Evolutionary conservation across 305 asterid species (phyloP).

Genomic region (Solanum aculeatissimum): DNA sequence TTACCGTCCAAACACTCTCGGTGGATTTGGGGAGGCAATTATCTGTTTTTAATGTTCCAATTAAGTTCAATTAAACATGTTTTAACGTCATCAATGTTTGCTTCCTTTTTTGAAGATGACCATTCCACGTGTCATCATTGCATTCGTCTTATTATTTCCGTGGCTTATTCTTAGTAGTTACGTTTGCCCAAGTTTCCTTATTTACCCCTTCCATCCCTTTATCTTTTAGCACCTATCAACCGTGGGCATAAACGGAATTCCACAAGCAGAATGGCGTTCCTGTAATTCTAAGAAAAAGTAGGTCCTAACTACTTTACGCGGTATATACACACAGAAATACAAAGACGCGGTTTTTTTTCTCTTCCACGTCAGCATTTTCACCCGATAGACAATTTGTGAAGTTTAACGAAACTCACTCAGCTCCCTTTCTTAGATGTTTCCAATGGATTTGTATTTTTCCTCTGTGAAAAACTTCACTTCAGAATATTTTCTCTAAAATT

Average conservation of each 20-base stretch:
- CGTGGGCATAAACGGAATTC: background rate
- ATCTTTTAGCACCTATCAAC: no score
- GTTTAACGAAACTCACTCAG: background rate
- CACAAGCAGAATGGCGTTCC: background rate
- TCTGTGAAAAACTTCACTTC: background rate
- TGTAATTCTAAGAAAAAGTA: background rate
- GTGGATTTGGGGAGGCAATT: background rate
- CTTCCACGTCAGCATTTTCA: conserved; percentile 12
- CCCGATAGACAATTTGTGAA: background rate
- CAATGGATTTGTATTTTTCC: background rate
- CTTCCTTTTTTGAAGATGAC: no score
- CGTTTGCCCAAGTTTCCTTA: conserved; percentile 9
- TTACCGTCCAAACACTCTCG: background rate
- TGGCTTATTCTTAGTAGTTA: conserved; percentile 17
- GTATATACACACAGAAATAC: conserved; percentile 36
- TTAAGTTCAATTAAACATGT: background rate
- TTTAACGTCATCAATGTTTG: background rate
- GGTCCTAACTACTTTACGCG: conserved; percentile 22
- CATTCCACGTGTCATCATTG: background rate
- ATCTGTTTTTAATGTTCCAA: background rate
- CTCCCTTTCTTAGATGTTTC: conserved; percentile 12
- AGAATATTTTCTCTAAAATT: background rate
- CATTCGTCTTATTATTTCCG: conserved; percentile 16
- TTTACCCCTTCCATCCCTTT: conserved; percentile 15
- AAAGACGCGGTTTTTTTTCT: conserved; percentile 22